A percentile compares a stretch with the other conserved stretches of the same genome.
Evolutionary conservation across 768 basidiomycete species (phyloP).

Genomic region (Asterophora lycoperdoides): DNA sequence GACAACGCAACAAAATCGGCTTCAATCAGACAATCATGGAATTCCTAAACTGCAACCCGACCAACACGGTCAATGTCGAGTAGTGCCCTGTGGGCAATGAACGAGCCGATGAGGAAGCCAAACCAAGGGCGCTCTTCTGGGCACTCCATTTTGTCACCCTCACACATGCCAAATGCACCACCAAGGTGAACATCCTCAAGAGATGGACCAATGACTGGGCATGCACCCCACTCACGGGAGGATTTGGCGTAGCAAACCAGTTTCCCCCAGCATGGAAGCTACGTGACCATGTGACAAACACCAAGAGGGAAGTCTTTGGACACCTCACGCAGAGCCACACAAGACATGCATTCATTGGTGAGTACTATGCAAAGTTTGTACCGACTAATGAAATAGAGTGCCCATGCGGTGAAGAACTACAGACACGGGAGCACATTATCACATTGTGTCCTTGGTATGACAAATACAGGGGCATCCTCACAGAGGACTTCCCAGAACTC

Average conservation of each 20-base stretch:
- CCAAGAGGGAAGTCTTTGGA: slow-evolving; percentile 15
- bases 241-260: background rate
- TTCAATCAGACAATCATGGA: background rate
- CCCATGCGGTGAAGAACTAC: no score
- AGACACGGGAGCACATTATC: slow-evolving; percentile 24
- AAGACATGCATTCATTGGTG: slow-evolving; percentile 23
- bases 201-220: background rate
- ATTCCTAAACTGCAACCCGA: background rate
- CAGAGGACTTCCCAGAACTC: no score
- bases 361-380: slow-evolving; percentile 17
- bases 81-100: background rate
- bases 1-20: slow-evolving; percentile 10
- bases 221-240: background rate
- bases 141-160: background rate
- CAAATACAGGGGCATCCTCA: slow-evolving; percentile 14
- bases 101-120: background rate
- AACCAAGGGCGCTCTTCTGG: background rate
- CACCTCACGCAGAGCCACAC: slow-evolving; percentile 21
- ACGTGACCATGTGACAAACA: background rate
- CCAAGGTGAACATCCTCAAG: background rate
- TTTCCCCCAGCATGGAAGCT: no score
- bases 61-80: background rate
- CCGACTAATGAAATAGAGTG: slow-evolving; percentile 16
- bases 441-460: slow-evolving; percentile 18
- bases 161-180: background rate